Evolutionary conservation across 129 eudicot genomes (phyloP), one percentile per base, ranked within the genome.

Genomic region (Centrapalus pauciflorus): DNA sequence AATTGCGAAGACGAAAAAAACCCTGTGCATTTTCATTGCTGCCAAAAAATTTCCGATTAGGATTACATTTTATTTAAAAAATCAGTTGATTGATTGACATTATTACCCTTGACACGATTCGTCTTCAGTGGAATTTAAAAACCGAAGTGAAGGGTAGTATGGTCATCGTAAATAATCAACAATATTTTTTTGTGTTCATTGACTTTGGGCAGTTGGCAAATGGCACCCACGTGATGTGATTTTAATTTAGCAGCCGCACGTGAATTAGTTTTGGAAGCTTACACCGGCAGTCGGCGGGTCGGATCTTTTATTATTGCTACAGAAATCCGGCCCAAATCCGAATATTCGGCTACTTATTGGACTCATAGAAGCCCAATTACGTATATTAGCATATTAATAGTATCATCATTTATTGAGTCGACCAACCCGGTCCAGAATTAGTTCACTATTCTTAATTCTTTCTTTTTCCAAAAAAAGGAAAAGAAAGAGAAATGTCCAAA

Each of bases 201-300:
- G 77, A 72, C 77, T 72, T 74, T 55, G 73, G 79, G 79, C 69
- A 75, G 74, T 75, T 75, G 74, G 79, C 61, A 75, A 75, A 75
- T 75, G 79, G 69, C 32, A 66, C 79, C 79, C 74, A 75, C 79
- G 79, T 75, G 79, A 75, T 66, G 74, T 34, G 79, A 66, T 66
- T 43, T 75, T 23, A 56, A 57, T 66, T 66, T 66, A 3, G 74
- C 55, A 66, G 46, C 79, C 74, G 63, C 79, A 75, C 79, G 79
- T 75, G 74, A 75, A 75, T 5, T 32, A 2, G 17, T 57, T 75
- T 75, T 75, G 74, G 74, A 75, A 58, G 68, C 57, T 24, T 1
- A 2, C 9, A 46, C 23, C 50, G 20, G 7, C 64, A 16, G 57
- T 14, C 50, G 20, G 7, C 64, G 12, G 57, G 57, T 41, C 45